A percentile compares a stretch with the other conserved stretches of the same genome.
Conservation (phyloP, 1,284 basidiomycete genomes). For the Cystobasidiaceae sp. region DNA sequence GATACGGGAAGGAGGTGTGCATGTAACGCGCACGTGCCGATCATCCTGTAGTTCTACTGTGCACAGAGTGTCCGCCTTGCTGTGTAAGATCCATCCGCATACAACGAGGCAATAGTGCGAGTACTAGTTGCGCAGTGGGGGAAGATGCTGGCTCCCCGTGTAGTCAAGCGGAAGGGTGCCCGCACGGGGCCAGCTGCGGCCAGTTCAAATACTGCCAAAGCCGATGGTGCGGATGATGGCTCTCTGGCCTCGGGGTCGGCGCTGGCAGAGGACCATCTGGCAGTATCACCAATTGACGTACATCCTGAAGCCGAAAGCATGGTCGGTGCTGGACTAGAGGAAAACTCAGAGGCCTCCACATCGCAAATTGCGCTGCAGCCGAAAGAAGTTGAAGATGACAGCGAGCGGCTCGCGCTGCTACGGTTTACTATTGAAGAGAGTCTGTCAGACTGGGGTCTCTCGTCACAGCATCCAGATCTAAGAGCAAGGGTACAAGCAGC, state of each 20-base stretch:
- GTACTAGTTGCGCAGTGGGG: neutral
- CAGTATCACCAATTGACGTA: too few species aligned
- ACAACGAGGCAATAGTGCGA: too few species aligned
- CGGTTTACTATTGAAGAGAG: slow-evolving; percentile 6
- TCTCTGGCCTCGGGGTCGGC: too few species aligned
- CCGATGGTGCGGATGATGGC: neutral
- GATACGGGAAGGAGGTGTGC: too few species aligned
- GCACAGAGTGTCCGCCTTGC: too few species aligned
- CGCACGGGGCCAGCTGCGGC: too few species aligned
- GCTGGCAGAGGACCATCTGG: too few species aligned
- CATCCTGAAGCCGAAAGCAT: too few species aligned
- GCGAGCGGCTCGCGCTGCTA: neutral
- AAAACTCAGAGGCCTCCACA: neutral
- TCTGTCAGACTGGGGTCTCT: slow-evolving; percentile 25
- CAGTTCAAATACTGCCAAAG: neutral
- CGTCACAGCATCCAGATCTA: slow-evolving; percentile 21
- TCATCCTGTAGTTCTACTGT: too few species aligned
- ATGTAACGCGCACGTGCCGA: too few species aligned
- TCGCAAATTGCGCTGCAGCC: neutral
- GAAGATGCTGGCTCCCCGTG: slow-evolving; percentile 21
- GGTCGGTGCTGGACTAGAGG: too few species aligned
- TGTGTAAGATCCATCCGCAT: too few species aligned
- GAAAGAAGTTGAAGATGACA: neutral
- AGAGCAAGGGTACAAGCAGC: neutral
- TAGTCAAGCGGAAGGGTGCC: slow-evolving; percentile 18